Evolutionary conservation across 805 yeast species (phyloP), one percentile per base, ranked within the genome.

Genomic region (Zygotorulaspora sp.): DNA sequence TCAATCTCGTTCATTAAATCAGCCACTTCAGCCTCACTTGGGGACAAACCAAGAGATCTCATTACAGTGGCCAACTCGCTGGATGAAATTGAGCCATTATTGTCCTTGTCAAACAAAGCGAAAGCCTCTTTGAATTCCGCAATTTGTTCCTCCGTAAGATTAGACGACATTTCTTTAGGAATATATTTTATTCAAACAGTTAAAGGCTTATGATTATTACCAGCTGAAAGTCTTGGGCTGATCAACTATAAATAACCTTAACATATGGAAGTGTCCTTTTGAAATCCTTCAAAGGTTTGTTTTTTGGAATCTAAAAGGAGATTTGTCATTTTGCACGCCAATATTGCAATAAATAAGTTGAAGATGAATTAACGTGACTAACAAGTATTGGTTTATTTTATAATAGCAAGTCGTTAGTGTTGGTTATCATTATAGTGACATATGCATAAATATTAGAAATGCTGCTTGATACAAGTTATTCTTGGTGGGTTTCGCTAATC

Each of bases 11-110:
- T 90, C 72, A 92, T 86, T 83, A 92, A 80, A 62, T 92, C 98
- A 40, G 92, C 84, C 55, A 92, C 82, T 66, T 92, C 98, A 49
- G 88, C 80, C 65, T 92, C 97, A 35, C 95, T 80, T 24, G 98
- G 98, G 57, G 90, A 90, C 66, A 88, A 92, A 36, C 98, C 98
- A 58, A 92, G 73, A n/a, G 97, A 86, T 69, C 98, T 83, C 98
- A 92, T 92, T 36, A 92, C 98, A 3, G 96, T 88, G 49, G 97
- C 97, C 52, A 92, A 74, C 68, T 92, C 98, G 58, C 85, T 77
- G 53, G 96, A 85, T 42, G 96, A 87, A 70, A 92, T 92, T 60
- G 87, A 86, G 7, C 98, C 98, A 66, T 89, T 97, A 58, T 89
- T 83, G 63, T 92, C 96, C 64, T 88, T 88, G 72, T 92, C 98